phyloP scores from a whole-genome alignment of 345 rosid genomes.

The Dovyalis caffra region DNA sequence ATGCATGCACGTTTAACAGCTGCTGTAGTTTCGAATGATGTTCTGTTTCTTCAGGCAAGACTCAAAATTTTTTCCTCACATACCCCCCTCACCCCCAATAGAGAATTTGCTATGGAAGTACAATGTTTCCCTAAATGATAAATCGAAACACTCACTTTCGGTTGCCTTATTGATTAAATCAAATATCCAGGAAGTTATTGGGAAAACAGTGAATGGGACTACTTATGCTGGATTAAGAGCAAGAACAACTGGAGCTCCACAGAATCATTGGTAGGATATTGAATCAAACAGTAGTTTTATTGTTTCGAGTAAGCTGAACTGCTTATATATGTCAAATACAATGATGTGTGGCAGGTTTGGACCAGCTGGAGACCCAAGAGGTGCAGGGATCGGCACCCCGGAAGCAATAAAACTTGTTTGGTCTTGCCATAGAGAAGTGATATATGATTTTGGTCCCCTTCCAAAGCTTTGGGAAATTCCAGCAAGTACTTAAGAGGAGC shows the following conservation, averaged over 20 bases:
- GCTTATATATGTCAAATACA: neutral
- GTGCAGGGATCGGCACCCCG: slow-evolving; percentile 97
- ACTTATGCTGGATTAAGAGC: slow-evolving; percentile 95
- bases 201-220: slow-evolving; percentile 88
- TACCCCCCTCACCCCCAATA: neutral
- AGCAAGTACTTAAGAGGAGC: slow-evolving; percentile 47
- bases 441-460: slow-evolving; percentile 83
- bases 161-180: neutral
- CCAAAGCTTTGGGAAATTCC: slow-evolving; percentile 77
- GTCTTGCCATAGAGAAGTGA: slow-evolving; percentile 97
- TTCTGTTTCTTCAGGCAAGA: slow-evolving; percentile 77
- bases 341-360: slow-evolving; percentile 71
- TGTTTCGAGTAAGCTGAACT: neutral
- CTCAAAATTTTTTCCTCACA: neutral
- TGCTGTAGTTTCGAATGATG: slow-evolving; percentile 92
- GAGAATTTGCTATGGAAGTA: too few species aligned
- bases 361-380: slow-evolving; percentile 97
- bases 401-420: slow-evolving; percentile 96
- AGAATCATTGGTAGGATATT: slow-evolving; percentile 79
- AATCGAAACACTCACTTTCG: too few species aligned
- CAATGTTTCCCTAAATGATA: too few species aligned
- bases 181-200: slow-evolving; percentile 73
- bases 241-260: slow-evolving; percentile 98
- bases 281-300: neutral
- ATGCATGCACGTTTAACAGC: slow-evolving; percentile 98